phyloP scores from a whole-genome alignment of 768 basidiomycete genomes.

The Tephrocybe rancida region DNA sequence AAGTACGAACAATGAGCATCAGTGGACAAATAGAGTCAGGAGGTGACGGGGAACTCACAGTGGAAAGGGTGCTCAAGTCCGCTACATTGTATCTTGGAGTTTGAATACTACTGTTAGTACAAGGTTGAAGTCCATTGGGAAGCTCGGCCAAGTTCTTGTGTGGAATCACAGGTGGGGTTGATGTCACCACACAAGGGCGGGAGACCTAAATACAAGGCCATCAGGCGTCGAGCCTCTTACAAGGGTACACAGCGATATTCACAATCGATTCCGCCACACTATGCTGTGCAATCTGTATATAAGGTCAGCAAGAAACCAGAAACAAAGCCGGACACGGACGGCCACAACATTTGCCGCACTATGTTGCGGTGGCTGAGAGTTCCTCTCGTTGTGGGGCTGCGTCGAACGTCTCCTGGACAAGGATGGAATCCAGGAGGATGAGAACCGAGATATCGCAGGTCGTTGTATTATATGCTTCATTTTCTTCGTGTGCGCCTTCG shows the following conservation, averaged over 20 bases:
- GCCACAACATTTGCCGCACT: background rate
- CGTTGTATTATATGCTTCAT: background rate
- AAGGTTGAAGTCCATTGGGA: background rate
- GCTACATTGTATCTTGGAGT: too few species aligned
- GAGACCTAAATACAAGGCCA: too few species aligned
- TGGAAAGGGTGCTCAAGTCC: too few species aligned
- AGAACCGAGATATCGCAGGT: background rate
- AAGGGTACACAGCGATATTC: too few species aligned
- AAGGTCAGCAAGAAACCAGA: background rate
- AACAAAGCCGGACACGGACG: background rate
- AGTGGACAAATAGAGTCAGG: too few species aligned
- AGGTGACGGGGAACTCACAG: too few species aligned
- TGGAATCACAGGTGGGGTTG: background rate
- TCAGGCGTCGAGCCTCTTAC: too few species aligned
- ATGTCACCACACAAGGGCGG: background rate
- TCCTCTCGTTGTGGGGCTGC: background rate
- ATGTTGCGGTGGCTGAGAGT: too few species aligned
- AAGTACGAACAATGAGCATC: too few species aligned
- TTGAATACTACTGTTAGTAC: background rate
- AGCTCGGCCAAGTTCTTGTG: too few species aligned
- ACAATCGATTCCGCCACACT: background rate
- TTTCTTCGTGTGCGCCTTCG: background rate
- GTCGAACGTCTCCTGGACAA: background rate
- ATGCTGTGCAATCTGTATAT: background rate
- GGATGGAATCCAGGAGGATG: background rate